These are phyloP conservation scores for Phytopythium vexans DNA, from an alignment of 352 stramenopile species.

Conservation along the genomic window DNA sequence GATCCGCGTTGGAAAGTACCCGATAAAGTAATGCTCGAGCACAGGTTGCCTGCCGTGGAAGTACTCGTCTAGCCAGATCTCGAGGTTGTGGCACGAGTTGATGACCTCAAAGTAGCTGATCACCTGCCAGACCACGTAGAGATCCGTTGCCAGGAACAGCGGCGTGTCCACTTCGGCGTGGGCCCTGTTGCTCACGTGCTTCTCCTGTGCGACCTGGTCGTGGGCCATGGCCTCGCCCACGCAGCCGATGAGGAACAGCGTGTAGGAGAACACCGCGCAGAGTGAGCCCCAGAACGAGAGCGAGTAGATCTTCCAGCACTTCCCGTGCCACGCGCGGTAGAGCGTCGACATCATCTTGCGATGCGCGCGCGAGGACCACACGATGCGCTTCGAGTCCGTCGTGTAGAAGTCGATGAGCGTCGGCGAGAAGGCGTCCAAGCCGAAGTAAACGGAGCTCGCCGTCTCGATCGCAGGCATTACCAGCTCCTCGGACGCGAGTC, in stretches of 20 bases:
- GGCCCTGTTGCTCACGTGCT: constrained; percentile 12
- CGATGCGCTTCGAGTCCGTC: constrained; percentile 78
- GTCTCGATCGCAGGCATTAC: constrained; percentile 71
- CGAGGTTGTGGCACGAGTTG: constrained; percentile 87
- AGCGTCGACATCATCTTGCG: constrained; percentile 90
- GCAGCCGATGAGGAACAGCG: constrained; percentile 56
- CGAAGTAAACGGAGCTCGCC: constrained; percentile 84
- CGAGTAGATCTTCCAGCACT: constrained; percentile 67
- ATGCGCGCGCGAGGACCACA: constrained; percentile 83
- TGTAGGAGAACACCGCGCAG: constrained; percentile 51
- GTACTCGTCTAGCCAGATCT: constrained; percentile 86
- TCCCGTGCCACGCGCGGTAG: constrained; percentile 66
- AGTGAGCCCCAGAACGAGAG: constrained; percentile 72
- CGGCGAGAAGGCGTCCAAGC: constrained; percentile 81
- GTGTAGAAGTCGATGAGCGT: constrained; percentile 88
- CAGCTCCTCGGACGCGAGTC: constrained; percentile 77
- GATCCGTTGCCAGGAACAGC: constrained; percentile 52
- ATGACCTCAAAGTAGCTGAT: constrained; percentile 85
- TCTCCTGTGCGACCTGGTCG: constrained; percentile 15
- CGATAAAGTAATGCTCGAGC: constrained; percentile 60
- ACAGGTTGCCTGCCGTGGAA: constrained; percentile 72
- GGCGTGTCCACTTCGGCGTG: constrained; percentile 57
- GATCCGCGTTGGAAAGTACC: constrained; percentile 80
- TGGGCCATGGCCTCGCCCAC: constrained; percentile 56
- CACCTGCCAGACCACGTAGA: constrained; percentile 51